Evolutionary conservation across 352 stramenopile genomes (phyloP).

Genomic region (Sclerospora graminicola): DNA sequence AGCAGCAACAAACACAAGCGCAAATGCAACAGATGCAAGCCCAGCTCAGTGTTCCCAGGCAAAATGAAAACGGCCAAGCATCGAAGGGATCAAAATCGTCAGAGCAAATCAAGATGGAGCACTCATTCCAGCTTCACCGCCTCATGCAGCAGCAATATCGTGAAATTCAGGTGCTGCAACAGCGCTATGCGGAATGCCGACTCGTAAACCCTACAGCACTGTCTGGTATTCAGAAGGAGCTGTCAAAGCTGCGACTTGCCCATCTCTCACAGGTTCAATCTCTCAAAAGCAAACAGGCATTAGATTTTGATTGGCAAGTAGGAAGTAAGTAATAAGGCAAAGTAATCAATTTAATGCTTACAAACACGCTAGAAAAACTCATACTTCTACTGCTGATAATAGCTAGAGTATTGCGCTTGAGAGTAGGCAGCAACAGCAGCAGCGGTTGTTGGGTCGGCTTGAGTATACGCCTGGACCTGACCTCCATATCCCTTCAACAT

Average conservation of each 20-base stretch:
- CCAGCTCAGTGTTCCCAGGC: slow-evolving; percentile 16
- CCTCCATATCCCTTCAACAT: slow-evolving; percentile 42
- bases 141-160: slow-evolving; percentile 84
- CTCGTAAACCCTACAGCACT: slow-evolving; percentile 63
- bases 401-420: slow-evolving; percentile 52
- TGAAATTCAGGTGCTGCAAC: slow-evolving; percentile 79
- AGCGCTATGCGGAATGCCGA: slow-evolving; percentile 72
- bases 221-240: slow-evolving; percentile 70
- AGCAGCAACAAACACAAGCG: slow-evolving; percentile 28
- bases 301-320: slow-evolving; percentile 65
- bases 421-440: slow-evolving; percentile 29
- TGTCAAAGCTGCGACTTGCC: slow-evolving; percentile 76
- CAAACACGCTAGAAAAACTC: not conserved
- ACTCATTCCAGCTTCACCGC: slow-evolving; percentile 78
- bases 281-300: slow-evolving; percentile 77
- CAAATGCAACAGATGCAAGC: slow-evolving; percentile 24
- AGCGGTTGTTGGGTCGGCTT: slow-evolving; percentile 21
- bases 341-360: not conserved
- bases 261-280: slow-evolving; percentile 80
- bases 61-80: slow-evolving; percentile 12
- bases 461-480: slow-evolving; percentile 34
- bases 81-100: slow-evolving; percentile 16
- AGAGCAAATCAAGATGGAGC: slow-evolving; percentile 77
- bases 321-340: slow-evolving; percentile 1
- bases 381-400: slow-evolving; percentile 47